A percentile compares a stretch with the other conserved stretches of the same genome.
phyloP scores from a whole-genome alignment of 2,329 filamentous ascomycete species.

The Monosporascus ibericus region DNA sequence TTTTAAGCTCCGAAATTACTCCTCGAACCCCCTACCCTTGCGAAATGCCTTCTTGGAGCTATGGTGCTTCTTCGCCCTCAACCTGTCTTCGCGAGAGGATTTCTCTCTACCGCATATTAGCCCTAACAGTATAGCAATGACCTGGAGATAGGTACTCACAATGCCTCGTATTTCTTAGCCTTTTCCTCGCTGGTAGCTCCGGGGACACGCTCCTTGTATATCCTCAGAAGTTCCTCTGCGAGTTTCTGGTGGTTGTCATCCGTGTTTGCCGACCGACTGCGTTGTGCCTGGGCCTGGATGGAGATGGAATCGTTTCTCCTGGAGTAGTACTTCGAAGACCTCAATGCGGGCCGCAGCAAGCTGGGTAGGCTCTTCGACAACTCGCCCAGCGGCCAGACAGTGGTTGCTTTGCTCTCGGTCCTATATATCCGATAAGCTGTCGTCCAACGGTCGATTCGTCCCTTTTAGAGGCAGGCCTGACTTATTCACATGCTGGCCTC shows the following conservation, averaged over 20 bases:
- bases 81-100: conserved; percentile 36
- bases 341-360: conserved; percentile 39
- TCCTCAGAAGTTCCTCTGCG: conserved; percentile 38
- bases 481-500: conserved; percentile 60
- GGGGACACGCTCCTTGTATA: conserved; percentile 42
- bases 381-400: conserved; percentile 43
- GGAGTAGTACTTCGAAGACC: conserved; percentile 50
- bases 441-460: background rate
- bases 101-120: conserved; percentile 34
- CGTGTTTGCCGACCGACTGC: conserved; percentile 45
- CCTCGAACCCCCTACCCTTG: conserved; percentile 21
- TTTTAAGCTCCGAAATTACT: conserved; percentile 3
- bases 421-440: conserved; percentile 24
- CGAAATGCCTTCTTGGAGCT: conserved; percentile 46
- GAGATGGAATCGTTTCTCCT: conserved; percentile 44
- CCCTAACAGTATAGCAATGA: background rate
- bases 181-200: conserved; percentile 40
- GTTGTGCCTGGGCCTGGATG: conserved; percentile 49
- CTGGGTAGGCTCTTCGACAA: conserved; percentile 40
- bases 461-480: conserved; percentile 22
- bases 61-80: conserved; percentile 42
- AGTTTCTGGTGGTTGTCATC: conserved; percentile 48
- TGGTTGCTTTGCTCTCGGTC: conserved; percentile 55
- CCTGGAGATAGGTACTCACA: conserved; percentile 31
- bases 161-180: conserved; percentile 40